Conservation (phyloP, 805 yeast species). For the Nakazawaea laoshanensis region DNA sequence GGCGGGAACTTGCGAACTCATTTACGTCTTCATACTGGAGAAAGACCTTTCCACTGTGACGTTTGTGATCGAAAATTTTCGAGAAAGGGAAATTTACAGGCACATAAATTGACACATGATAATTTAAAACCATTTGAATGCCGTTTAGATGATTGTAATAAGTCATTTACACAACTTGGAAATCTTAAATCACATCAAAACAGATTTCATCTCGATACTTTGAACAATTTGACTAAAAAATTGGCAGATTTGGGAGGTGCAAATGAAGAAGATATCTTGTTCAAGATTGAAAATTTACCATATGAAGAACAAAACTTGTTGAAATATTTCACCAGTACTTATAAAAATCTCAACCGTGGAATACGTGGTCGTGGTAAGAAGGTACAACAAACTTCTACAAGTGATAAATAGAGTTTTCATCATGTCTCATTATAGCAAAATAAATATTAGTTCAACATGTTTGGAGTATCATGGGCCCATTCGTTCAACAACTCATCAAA, state of each 20-base stretch:
- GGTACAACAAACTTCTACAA: constrained; percentile 6
- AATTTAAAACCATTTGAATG: constrained; percentile 74
- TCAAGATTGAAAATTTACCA: constrained; percentile 37
- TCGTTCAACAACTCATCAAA: constrained; percentile 10
- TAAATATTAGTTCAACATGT: no score
- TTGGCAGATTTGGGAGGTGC: constrained; percentile 52
- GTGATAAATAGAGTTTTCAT: not conserved
- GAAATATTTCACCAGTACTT: constrained; percentile 70
- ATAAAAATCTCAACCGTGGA: constrained; percentile 85
- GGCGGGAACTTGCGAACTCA: constrained; percentile 88
- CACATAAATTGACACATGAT: constrained; percentile 78
- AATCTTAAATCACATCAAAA: constrained; percentile 93
- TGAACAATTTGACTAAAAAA: constrained; percentile 57
- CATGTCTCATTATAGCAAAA: no score
- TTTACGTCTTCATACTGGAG: constrained; percentile 82
- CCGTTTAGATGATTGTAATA: constrained; percentile 72
- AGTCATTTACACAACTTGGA: constrained; percentile 85
- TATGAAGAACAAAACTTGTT: constrained; percentile 59
- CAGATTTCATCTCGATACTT: constrained; percentile 69
- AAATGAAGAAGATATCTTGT: constrained; percentile 17
- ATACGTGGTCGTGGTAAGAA: constrained; percentile 82
- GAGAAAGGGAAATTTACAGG: constrained; percentile 86
- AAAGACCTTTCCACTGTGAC: constrained; percentile 79
- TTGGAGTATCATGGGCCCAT: constrained; percentile 10
- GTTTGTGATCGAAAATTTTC: constrained; percentile 73